A percentile compares a stretch with the other conserved stretches of the same genome.
Evolutionary conservation across 225 moss, liverwort and hornwort genomes (phyloP).

Genomic region (Marchantia polymorpha): DNA sequence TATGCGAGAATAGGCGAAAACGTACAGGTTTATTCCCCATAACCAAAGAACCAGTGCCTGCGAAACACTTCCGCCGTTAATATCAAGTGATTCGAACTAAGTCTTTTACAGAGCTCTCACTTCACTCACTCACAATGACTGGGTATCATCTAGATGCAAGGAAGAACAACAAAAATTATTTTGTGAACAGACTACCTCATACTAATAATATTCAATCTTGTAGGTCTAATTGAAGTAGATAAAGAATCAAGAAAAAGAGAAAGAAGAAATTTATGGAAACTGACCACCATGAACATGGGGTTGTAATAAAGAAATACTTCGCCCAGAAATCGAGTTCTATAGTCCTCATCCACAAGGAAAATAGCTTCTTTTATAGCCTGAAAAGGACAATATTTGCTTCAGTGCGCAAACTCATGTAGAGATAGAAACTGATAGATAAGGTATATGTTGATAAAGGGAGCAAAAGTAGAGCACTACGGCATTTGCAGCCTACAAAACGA

Average conservation of each 20-base stretch:
- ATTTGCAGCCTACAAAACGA: not conserved
- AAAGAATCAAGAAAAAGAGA: not conserved
- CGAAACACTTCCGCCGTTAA: conserved; percentile 12
- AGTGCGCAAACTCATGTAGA: not conserved
- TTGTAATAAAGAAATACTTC: conserved; percentile 80
- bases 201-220: not conserved
- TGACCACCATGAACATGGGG: conserved; percentile 72
- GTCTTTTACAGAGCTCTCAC: not conserved
- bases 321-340: conserved; percentile 44
- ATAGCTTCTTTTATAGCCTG: conserved; percentile 25
- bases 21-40: conserved; percentile 71
- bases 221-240: too few species aligned
- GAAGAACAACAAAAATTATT: not conserved
- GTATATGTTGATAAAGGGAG: not conserved
- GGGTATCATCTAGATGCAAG: not conserved
- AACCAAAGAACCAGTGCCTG: conserved; percentile 75
- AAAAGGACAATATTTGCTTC: not conserved
- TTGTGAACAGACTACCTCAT: not conserved
- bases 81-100: not conserved
- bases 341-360: conserved; percentile 7
- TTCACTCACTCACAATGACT: not conserved
- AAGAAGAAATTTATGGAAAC: conserved; percentile 20
- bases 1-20: conserved; percentile 57
- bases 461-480: not conserved
- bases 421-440: not conserved